phyloP scores from a whole-genome alignment of 192 early-diverging fungal genomes.

The Pecoramyces ruminantium region DNA sequence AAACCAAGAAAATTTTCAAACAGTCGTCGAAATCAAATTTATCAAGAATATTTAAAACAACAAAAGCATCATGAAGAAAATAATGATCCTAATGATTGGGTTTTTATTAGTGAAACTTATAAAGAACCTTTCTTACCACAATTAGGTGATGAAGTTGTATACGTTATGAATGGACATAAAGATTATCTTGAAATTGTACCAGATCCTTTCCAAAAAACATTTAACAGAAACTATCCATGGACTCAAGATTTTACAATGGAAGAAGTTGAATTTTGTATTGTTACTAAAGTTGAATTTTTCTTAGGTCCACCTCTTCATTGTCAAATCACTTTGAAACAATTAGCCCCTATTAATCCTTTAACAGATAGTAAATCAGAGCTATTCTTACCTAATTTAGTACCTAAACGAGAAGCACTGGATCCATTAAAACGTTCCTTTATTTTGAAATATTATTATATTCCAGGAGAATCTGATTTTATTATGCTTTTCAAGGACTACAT shows the following conservation, averaged over 20 bases:
- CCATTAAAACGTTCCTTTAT: neutral
- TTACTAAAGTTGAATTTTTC: neutral
- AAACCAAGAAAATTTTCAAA: neutral
- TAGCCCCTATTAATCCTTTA: neutral
- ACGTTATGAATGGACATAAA: constrained; percentile 33
- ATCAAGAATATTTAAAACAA: neutral
- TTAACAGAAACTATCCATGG: neutral
- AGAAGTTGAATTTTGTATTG: neutral
- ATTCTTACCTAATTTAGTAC: neutral
- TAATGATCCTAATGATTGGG: neutral
- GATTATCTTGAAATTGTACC: constrained; percentile 28
- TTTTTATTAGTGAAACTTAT: neutral
- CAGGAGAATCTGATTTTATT: neutral
- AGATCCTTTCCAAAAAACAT: neutral
- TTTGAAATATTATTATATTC: neutral
- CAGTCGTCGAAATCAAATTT: neutral
- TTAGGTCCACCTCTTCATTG: neutral
- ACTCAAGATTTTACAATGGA: neutral
- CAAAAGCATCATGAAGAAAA: neutral
- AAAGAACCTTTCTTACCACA: constrained; percentile 40
- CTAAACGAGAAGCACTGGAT: neutral
- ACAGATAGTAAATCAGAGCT: neutral
- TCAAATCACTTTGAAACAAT: neutral
- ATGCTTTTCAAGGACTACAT: neutral
- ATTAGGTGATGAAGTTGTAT: constrained; percentile 34